phyloP scores from a whole-genome alignment of 2,329 filamentous ascomycete species.

The Aspergillus floridensis region DNA sequence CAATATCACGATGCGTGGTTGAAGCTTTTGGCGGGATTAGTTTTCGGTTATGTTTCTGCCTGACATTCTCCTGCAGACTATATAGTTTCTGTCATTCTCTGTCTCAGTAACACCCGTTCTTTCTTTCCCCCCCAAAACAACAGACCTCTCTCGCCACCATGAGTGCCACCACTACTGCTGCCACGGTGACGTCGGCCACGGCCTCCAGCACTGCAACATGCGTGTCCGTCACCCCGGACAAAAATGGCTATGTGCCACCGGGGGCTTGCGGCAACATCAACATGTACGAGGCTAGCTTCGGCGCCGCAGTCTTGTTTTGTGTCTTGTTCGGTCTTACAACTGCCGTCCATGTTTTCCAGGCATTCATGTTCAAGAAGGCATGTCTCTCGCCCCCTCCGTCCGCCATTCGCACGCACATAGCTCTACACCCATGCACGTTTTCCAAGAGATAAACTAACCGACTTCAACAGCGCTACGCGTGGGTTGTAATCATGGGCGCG shows the following conservation, averaged over 20 bases:
- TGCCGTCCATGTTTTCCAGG: not conserved
- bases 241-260: not conserved
- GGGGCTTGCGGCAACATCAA: not conserved
- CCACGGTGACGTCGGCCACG: not conserved
- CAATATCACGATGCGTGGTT: not conserved
- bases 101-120: not conserved
- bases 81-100: not conserved
- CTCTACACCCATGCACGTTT: too few species aligned
- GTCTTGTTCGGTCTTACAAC: not conserved
- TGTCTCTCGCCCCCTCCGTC: not conserved
- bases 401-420: too few species aligned
- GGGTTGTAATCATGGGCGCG: conserved; percentile 46
- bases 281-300: not conserved
- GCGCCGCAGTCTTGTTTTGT: not conserved
- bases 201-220: not conserved
- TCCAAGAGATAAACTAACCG: too few species aligned
- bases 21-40: not conserved
- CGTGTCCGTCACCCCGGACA: not conserved
- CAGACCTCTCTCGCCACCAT: not conserved
- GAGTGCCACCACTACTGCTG: not conserved
- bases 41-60: not conserved
- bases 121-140: not conserved
- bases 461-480: conserved; percentile 35
- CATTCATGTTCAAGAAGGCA: not conserved
- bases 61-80: not conserved